Conservation (phyloP, 2,329 filamentous ascomycete genomes). For the Pestalotiopsis sp. region DNA sequence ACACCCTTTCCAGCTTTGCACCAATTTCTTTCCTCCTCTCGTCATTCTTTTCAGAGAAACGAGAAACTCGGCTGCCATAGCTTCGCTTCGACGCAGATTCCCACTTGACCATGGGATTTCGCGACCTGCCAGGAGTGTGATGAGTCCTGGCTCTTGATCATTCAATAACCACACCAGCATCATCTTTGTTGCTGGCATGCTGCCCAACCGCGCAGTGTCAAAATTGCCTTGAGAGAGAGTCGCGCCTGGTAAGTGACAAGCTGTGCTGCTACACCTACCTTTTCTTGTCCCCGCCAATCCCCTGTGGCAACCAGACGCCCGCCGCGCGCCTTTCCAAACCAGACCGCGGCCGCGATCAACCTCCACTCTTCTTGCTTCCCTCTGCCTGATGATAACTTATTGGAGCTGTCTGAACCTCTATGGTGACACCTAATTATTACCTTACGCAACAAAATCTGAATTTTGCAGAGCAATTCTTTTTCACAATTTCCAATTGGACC, state of each 20-base stretch:
- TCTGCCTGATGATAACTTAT: slow-evolving; percentile 59
- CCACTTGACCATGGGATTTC: neutral
- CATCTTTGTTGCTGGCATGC: neutral
- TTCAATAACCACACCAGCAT: neutral
- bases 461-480: slow-evolving; percentile 11
- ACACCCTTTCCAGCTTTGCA: neutral
- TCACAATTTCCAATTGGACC: neutral
- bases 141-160: neutral
- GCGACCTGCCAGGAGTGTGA: neutral
- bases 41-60: neutral
- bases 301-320: neutral
- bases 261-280: neutral
- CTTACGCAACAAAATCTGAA: slow-evolving; percentile 59
- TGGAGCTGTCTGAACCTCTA: slow-evolving; percentile 76
- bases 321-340: neutral
- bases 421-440: slow-evolving; percentile 62
- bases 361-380: neutral
- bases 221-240: neutral
- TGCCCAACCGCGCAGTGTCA: neutral
- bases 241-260: neutral
- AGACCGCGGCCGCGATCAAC: neutral
- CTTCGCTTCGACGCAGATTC: neutral
- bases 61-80: neutral
- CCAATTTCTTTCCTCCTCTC: neutral
- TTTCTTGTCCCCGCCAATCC: neutral